phyloP scores from a whole-genome alignment of 208 protist genomes.

The Leishmania arabica region DNA sequence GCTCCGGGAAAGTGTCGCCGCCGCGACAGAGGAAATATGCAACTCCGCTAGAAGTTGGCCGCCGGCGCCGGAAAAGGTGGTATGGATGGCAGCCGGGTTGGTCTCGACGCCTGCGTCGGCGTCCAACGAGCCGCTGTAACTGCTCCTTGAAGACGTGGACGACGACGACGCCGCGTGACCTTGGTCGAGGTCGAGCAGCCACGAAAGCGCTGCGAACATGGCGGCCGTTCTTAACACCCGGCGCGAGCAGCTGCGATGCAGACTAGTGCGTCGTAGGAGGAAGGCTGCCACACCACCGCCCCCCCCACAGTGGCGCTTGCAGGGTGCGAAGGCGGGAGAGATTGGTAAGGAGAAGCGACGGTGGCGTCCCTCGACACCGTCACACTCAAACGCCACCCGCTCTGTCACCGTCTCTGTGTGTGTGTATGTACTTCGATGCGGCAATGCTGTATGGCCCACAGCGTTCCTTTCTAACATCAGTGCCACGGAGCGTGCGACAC shows the following conservation, averaged over 20 bases:
- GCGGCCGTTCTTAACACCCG: background rate
- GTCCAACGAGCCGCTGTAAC: constrained; percentile 2
- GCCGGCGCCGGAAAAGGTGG: constrained; percentile 7
- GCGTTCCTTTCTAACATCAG: background rate
- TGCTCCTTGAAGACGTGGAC: constrained; percentile 1
- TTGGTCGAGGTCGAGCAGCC: constrained; percentile 29
- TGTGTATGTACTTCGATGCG: background rate
- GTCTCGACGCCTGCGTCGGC: background rate
- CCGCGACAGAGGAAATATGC: background rate
- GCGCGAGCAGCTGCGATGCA: background rate
- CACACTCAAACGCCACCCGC: background rate
- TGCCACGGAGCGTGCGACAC: background rate
- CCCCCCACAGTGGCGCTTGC: background rate
- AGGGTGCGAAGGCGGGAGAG: background rate
- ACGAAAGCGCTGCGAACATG: constrained; percentile 24
- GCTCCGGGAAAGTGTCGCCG: background rate
- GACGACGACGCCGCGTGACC: constrained; percentile 4
- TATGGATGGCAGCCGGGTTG: background rate
- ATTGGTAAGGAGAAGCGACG: background rate
- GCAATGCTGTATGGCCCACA: background rate
- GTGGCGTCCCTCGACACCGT: background rate
- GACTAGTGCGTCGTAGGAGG: background rate
- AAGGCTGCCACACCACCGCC: background rate
- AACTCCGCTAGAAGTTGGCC: constrained; percentile 20
- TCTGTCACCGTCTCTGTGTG: background rate